Evolutionary conservation across 768 basidiomycete genomes (phyloP).

Genomic region (Mycena vitilis): DNA sequence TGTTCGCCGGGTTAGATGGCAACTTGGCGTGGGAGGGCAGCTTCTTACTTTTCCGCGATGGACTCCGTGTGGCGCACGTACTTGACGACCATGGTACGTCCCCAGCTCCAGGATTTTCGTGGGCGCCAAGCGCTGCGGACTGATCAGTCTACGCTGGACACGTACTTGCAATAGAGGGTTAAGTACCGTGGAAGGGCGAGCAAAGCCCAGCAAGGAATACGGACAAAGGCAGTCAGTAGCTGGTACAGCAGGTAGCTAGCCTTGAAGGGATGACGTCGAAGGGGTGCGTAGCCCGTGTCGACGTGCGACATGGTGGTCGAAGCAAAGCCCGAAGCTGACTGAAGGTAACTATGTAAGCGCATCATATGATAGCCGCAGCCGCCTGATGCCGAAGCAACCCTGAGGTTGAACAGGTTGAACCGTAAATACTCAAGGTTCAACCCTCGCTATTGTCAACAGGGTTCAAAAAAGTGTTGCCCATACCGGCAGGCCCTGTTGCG

Average conservation of each 20-base stretch:
- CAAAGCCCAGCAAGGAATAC: slow-evolving; percentile 61
- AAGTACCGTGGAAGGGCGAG: slow-evolving; percentile 53
- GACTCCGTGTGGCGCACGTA: slow-evolving; percentile 44
- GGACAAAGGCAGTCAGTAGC: slow-evolving; percentile 54
- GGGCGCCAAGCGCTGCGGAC: slow-evolving; percentile 54
- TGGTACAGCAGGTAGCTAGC: slow-evolving; percentile 59
- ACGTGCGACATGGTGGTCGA: not conserved
- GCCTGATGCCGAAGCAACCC: no score
- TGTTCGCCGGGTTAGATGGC: slow-evolving; percentile 32
- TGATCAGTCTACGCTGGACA: not conserved
- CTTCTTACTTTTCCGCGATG: not conserved
- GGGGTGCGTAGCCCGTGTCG: slow-evolving; percentile 5
- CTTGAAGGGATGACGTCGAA: slow-evolving; percentile 60
- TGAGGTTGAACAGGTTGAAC: no score
- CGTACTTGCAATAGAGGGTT: no score
- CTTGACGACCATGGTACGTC: slow-evolving; percentile 52
- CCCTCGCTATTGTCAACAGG: no score
- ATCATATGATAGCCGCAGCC: no score
- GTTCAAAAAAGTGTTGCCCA: no score
- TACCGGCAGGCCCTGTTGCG: no score
- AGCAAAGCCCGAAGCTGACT: no score
- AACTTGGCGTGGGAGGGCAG: no score
- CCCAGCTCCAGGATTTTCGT: slow-evolving; percentile 57
- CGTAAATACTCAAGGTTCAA: no score
- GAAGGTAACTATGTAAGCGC: no score